These are phyloP conservation scores for Aphanomyces astaci DNA, from an alignment of 352 stramenopile species.

Conservation along the genomic window DNA sequence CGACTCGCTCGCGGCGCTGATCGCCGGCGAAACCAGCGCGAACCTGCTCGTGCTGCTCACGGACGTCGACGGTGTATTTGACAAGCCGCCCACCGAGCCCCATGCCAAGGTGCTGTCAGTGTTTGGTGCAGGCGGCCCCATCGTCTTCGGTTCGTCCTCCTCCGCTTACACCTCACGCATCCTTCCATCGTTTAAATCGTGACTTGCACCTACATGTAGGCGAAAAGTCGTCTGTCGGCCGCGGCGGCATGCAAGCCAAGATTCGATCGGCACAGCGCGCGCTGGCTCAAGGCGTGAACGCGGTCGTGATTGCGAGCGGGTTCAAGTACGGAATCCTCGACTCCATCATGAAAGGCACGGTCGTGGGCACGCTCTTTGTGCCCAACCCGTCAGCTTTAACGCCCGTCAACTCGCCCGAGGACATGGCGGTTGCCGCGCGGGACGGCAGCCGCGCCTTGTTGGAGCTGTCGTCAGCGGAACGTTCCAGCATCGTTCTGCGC, in stretches of 20 bases:
- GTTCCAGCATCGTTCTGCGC: constrained; percentile 80
- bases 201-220: constrained; percentile 4
- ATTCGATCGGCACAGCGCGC: constrained; percentile 86
- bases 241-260: constrained; percentile 94
- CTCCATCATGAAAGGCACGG: constrained; percentile 76
- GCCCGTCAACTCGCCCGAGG: constrained; percentile 43
- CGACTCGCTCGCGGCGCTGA: constrained; percentile 86
- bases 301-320: constrained; percentile 90
- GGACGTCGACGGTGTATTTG: constrained; percentile 96
- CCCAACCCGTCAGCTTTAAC: constrained; percentile 44
- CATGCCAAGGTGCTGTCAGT: constrained; percentile 73
- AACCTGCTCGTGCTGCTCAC: constrained; percentile 95
- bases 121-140: constrained; percentile 47
- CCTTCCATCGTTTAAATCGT: not conserved
- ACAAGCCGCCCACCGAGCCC: constrained; percentile 67
- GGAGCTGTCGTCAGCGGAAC: constrained; percentile 73
- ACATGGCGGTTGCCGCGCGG: constrained; percentile 78
- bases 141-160: constrained; percentile 47
- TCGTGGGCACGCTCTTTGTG: constrained; percentile 79
- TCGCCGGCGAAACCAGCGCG: constrained; percentile 85
- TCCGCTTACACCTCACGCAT: too few species aligned
- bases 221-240: constrained; percentile 72
- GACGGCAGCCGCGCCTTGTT: constrained; percentile 84
- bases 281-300: constrained; percentile 84
- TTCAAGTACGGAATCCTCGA: constrained; percentile 90